Evolutionary conservation across 75 land plant species (phyloP), one percentile per base, ranked within the genome.

Genomic region (Sequoiadendron giganteum): DNA sequence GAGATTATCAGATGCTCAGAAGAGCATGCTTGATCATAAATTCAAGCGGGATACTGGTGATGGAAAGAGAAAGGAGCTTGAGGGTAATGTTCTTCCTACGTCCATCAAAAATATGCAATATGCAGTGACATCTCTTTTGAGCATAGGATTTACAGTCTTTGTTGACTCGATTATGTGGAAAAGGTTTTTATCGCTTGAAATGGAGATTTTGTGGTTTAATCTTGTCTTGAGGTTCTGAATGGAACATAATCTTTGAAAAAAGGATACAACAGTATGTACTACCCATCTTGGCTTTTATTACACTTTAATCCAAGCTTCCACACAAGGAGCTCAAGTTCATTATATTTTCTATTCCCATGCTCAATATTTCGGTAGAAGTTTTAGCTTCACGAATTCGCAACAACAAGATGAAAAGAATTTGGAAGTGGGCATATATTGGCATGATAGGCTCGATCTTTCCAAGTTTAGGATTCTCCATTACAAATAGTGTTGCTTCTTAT

Each of bases 281-380:
- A 68, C 99, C 99, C 61, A 94, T 95, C 55, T 86, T 96, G 21
- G 89, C 88, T 28, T 98, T 98, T 90, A 89, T 96, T 76, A n/a
- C 94, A 48, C 95, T 98, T 65, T 98, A 98, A 86, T 98, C 99
- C 43, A 96, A 95, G 87, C 99, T 98, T 81, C 95, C 99, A 43
- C 99, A 98, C 91, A 98, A 98, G 99, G 99, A 98, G 91, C 97
- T 98, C 43, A 96, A 99, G 54, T 98, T 98, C 81, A 97, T 98
- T 83, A 93, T 98, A 43, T 88, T 93, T 92, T 94, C 95, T 39
- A 87, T 98, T 83, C 99, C 99, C 10, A 90, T 98, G 86, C 93
- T 98, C 81, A 98, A 98, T 79, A 58, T 98, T 82, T 93, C 99
- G 47, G 97, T 99, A 79, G 97, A 98, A 81, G 83, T 94, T 86